Evolutionary conservation across 352 stramenopile species (phyloP).

Genomic region (Phytophthora syringae): DNA sequence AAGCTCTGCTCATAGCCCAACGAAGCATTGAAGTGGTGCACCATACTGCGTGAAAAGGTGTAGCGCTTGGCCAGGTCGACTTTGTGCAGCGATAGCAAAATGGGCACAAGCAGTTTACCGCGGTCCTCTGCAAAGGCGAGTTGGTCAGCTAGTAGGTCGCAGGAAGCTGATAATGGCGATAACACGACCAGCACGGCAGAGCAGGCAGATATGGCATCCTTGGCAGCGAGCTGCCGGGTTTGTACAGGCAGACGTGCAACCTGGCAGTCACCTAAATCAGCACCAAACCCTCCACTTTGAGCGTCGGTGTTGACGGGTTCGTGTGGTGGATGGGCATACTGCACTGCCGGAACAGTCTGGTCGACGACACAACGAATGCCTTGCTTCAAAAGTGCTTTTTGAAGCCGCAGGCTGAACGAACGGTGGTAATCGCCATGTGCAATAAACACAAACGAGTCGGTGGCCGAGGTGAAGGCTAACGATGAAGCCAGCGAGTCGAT

Average conservation of each 20-base stretch:
- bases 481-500: conserved; percentile 33
- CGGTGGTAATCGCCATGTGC: conserved; percentile 77
- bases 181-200: conserved; percentile 73
- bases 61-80: conserved; percentile 82
- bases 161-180: conserved; percentile 70
- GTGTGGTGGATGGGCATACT: conserved; percentile 39
- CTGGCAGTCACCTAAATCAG: conserved; percentile 20
- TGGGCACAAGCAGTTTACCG: conserved; percentile 72
- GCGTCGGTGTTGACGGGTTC: conserved; percentile 21
- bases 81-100: conserved; percentile 76
- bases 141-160: conserved; percentile 76
- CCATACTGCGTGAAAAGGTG: conserved; percentile 75
- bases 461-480: conserved; percentile 23
- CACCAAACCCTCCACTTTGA: conserved; percentile 18
- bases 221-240: conserved; percentile 70
- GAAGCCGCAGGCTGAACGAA: conserved; percentile 65
- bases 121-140: conserved; percentile 85
- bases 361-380: conserved; percentile 69
- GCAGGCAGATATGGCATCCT: conserved; percentile 77
- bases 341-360: conserved; percentile 53
- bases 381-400: conserved; percentile 63
- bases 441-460: conserved; percentile 74
- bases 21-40: conserved; percentile 84
- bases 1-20: conserved; percentile 81
- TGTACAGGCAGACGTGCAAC: conserved; percentile 48